Base-by-base conservation (phyloP, 164 flowering plant species). In the Piper longum region DNA sequence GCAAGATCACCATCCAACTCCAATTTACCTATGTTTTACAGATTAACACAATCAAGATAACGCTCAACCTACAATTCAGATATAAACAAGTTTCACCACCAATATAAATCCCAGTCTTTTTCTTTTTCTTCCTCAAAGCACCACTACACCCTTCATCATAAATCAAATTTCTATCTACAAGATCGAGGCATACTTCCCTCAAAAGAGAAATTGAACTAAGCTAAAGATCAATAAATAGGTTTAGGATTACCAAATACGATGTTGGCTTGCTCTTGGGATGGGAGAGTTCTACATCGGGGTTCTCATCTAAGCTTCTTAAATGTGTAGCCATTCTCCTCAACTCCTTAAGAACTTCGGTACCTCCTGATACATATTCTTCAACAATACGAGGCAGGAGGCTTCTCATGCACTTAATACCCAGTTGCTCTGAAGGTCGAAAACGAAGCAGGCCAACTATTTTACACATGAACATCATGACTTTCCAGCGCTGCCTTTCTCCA, bases 401-500 rank as follows among this genome's bases (percentile, higher is more conserved):
- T 71, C 87, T 77, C 88, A 86, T 80, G 61, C 85, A 69, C 71
- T 85, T 87, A 42, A 89, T 71, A 62, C 89, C 81, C 41, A 60
- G 83, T 77, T 85, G 88, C 72, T 89, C 93, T 41, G 88, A 75
- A 18, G 66, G 54, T 26, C 82, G 80, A 59, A 89, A 86, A 62
- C 78, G 74, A 63, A 95, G 81, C 69, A 77, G 60, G 6, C 77
- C 85, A 54, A 79, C 80, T 60, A 83, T 68, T 78, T 71, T 89
- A 71, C 90, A 87, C 51, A 95, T 62, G 43, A 90, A 90, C 55
- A 79, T 66, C 19, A 87, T 55, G 97, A 66, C 76, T 75, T 87
- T 72, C 83, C 93, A 26, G 96, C 96, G 62, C 90, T 67, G 59
- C 91, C 80, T 79, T 89, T 91, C 83, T 83, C 91, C 39, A n/a